Evolutionary conservation across 2,329 filamentous ascomycete genomes (phyloP), one percentile per base, ranked within the genome.

Genomic region (Grosmannia clavigera): DNA sequence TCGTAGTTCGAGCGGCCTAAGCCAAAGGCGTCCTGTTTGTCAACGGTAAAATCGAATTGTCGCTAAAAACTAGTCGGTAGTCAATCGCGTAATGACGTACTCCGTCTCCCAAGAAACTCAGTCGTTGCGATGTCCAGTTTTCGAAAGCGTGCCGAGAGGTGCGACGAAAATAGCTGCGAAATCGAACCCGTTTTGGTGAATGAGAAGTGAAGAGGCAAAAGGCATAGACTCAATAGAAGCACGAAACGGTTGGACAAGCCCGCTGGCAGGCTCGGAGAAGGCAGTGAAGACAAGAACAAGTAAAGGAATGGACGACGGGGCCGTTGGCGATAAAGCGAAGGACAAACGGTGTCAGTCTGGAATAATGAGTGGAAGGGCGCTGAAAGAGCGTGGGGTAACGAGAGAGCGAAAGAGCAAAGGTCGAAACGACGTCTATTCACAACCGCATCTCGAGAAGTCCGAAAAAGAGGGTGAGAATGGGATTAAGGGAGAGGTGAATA

Each of bases 201-300:
- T 29, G 48, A 27, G 3, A 48, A 16, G 31, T 55, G 11, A 50
- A 48, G 4, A 38, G 22, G 6, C 5, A n/a, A 46, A 12, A 46
- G 9, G 19, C 19, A n/a, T 46, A n/a, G 16, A 12, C 16, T 22
- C 19, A 46, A n/a, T 29, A 11, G 11, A 27, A 46, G 50, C 33
- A 33, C 5, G n/a, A 54, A 75, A 81, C 81, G 68, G 79, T 82
- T 74, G 76, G 81, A 74, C 76, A 74, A 73, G 78, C 80, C 80
- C 72, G 78, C 77, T 78, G 75, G 77, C 78, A 79, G 78, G 77
- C 77, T 72, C 46, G 68, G 59, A 58, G 62, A 65, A 64, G 63
- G 59, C 59, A 60, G n/a, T 19, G 56, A 61, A 58, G 58, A 53
- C 58, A 60, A 27, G n/a, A 38, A 43, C 5, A 31, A 33, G 14